Conservation (phyloP, 1,284 basidiomycete genomes). For the Porodaedalea pini region DNA sequence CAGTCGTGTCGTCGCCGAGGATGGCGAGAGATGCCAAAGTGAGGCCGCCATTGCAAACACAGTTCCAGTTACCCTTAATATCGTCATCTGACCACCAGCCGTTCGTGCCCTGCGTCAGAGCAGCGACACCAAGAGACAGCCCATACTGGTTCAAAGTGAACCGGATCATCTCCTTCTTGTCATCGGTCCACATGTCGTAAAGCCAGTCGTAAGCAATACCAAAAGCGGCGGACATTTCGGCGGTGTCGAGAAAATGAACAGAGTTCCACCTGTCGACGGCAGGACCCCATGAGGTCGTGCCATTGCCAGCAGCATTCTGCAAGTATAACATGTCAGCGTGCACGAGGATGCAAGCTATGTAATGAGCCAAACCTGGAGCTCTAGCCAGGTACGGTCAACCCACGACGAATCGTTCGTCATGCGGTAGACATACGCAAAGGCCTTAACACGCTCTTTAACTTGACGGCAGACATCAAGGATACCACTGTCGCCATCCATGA, state of each 20-base stretch:
- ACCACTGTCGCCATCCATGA: conserved; percentile 81
- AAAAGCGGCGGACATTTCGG: conserved; percentile 84
- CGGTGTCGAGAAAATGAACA: conserved; percentile 90
- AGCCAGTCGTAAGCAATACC: conserved; percentile 96
- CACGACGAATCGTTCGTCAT: conserved; percentile 89
- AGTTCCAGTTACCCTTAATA: conserved; percentile 91
- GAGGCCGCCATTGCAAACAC: conserved; percentile 91
- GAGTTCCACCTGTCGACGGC: conserved; percentile 74
- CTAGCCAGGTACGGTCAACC: conserved; percentile 81
- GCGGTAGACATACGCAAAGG: conserved; percentile 87
- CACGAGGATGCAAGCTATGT: neutral
- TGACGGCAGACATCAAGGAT: conserved; percentile 91
- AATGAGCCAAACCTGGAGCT: conserved; percentile 59
- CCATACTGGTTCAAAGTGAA: conserved; percentile 79
- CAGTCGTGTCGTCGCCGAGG: conserved; percentile 78
- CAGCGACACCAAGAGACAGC: conserved; percentile 58
- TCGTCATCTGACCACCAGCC: conserved; percentile 59
- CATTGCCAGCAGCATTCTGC: conserved; percentile 70
- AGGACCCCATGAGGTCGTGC: conserved; percentile 60
- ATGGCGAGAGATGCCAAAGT: conserved; percentile 90
- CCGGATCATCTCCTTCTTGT: conserved; percentile 71
- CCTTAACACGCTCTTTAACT: conserved; percentile 89
- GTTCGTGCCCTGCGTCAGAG: conserved; percentile 43
- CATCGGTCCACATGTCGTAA: conserved; percentile 77
- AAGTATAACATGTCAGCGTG: conserved; percentile 1